A percentile compares a stretch with the other conserved stretches of the same genome.
Conservation (phyloP, 306 rosid genomes). For the Ziziphus jujuba region DNA sequence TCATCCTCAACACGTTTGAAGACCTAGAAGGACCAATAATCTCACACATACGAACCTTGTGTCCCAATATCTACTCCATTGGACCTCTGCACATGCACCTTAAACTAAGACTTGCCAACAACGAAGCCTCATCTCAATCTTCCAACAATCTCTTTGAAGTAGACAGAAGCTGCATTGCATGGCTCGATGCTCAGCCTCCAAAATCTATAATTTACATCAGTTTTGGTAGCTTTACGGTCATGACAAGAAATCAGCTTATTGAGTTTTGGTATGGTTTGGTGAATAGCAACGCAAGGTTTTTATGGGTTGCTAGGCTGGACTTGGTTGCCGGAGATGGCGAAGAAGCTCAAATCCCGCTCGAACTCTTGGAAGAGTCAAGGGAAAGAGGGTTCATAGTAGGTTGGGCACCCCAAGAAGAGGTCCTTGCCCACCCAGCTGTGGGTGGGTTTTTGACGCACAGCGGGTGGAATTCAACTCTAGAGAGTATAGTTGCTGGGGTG, state of each 20-base stretch:
- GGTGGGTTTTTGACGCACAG: slow-evolving; percentile 26
- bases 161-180: too few relatives aligned
- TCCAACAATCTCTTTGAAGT: too few relatives aligned
- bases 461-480: neutral
- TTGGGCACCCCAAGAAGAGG: slow-evolving; percentile 60
- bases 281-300: slow-evolving; percentile 39
- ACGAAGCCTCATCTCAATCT: too few relatives aligned
- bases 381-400: slow-evolving; percentile 37
- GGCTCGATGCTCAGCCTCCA: too few relatives aligned
- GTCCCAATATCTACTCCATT: slow-evolving; percentile 33
- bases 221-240: too few relatives aligned
- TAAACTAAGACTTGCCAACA: too few relatives aligned
- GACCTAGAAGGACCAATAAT: slow-evolving; percentile 46
- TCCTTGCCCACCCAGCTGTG: slow-evolving; percentile 36
- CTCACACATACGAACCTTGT: slow-evolving; percentile 19
- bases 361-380: slow-evolving; percentile 31
- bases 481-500: too few relatives aligned
- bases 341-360: neutral
- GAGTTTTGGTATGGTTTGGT: slow-evolving; percentile 68
- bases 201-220: too few relatives aligned
- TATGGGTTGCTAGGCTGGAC: slow-evolving; percentile 51
- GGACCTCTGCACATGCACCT: slow-evolving; percentile 47
- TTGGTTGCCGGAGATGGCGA: neutral
- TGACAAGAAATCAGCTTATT: neutral
- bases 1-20: slow-evolving; percentile 58